Base-by-base conservation (phyloP, 1,139 yeast genomes). In the Yamadazyma pseudoaaseri region DNA sequence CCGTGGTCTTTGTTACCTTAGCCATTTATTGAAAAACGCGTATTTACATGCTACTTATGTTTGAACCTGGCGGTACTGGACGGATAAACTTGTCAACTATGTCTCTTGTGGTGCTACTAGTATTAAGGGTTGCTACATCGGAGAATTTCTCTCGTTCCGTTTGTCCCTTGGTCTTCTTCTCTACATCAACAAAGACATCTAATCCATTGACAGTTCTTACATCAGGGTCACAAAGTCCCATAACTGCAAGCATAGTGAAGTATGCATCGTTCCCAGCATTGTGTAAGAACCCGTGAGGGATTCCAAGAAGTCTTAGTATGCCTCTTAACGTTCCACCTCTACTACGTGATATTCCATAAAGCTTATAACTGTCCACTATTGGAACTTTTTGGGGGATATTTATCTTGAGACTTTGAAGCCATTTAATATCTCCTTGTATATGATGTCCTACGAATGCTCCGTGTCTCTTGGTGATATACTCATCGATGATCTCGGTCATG, bases 181-280 rank as follows among this genome's bases (percentile, higher is more conserved):
- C 46, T 37, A 21, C 36, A 20, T 41, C 43, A 17, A 27, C 30
- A 33, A 39, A 55, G 1, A 24, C 23, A 37, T 58, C 65, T 14
- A 59, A 38, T 5, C 41, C 28, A 20, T 42, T 41, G 5, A 33
- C 21, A 7, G 23, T 35, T 31, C 65, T 40, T 0, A 47, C 42
- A 2, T 39, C 37, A 0, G 85, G 83, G 51, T 82, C 87, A 33
- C 80, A 65, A 39, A 79, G 56, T 25, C 71, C 65, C 51, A 82
- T 47, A 11, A 78, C 73, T 14, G 79, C 66, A 16, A 76, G 40
- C 35, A 86, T 55, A 0, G 95, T 85, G 48, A 73, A 83, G 49
- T 81, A 81, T 1, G 95, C 81, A 54, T 86, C 96, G 50, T 86
- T 86, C 6, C 83, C 92, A 2, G 90, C 95, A 54, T 86, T 86